These are phyloP conservation scores for Colletotrichum tamarilloi DNA, from an alignment of 2,329 filamentous ascomycete species.

Conservation along the genomic window DNA sequence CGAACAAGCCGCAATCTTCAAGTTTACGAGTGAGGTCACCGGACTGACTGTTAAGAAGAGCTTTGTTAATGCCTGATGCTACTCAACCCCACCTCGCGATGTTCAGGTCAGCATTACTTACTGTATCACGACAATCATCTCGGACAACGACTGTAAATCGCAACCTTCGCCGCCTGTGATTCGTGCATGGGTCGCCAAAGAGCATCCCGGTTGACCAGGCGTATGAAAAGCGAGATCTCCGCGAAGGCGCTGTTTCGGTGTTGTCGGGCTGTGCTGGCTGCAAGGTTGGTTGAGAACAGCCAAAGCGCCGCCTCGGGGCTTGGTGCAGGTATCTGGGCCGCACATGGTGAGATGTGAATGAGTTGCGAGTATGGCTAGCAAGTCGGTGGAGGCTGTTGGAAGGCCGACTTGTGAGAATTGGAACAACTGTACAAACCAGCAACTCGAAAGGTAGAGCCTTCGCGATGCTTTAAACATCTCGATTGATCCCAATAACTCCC, in stretches of 20 bases:
- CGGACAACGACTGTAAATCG: not conserved
- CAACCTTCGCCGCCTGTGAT: slow-evolving; percentile 45
- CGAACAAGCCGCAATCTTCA: slow-evolving; percentile 55
- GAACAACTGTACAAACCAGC: not conserved
- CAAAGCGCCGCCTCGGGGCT: slow-evolving; percentile 58
- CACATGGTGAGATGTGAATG: slow-evolving; percentile 50
- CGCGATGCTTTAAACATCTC: not conserved
- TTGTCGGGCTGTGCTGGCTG: not conserved
- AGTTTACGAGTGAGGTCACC: slow-evolving; percentile 55
- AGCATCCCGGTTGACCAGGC: slow-evolving; percentile 49
- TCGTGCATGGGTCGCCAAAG: slow-evolving; percentile 54
- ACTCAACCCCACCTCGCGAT: rapidly evolving
- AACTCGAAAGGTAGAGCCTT: no score
- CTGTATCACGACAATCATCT: slow-evolving; percentile 57
- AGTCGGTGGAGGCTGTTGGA: not conserved
- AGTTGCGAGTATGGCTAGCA: not conserved
- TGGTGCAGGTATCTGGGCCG: slow-evolving; percentile 53
- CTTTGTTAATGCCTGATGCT: no score
- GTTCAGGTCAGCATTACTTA: slow-evolving; percentile 41
- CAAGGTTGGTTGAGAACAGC: slow-evolving; percentile 51
- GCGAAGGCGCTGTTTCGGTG: slow-evolving; percentile 23
- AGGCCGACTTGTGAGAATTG: not conserved
- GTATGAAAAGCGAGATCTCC: slow-evolving; percentile 59
- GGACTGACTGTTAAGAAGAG: slow-evolving; percentile 44
- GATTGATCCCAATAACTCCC: not conserved